A percentile compares a stretch with the other conserved stretches of the same genome.
Conservation (phyloP, 2,329 filamentous ascomycete genomes). For the Fusarium pininemorale region DNA sequence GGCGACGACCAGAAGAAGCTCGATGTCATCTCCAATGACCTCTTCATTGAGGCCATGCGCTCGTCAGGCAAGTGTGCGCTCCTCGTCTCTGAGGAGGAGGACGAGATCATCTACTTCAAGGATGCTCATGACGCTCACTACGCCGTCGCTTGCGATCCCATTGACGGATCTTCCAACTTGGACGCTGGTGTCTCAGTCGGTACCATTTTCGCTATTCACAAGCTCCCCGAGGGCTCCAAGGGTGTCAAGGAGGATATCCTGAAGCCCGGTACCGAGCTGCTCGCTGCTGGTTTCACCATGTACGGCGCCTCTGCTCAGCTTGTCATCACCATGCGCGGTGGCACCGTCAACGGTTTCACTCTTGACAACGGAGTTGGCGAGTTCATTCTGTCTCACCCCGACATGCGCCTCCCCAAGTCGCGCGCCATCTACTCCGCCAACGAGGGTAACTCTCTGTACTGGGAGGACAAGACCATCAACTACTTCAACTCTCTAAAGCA, state of each 20-base stretch:
- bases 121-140: constrained; percentile 81
- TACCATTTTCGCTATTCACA: constrained; percentile 96
- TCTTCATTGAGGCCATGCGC: constrained; percentile 95
- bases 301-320: constrained; percentile 97
- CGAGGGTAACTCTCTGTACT: constrained; percentile 97
- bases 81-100: constrained; percentile 97
- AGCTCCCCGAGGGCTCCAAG: constrained; percentile 78
- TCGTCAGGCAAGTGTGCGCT: constrained; percentile 90
- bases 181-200: constrained; percentile 98
- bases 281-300: constrained; percentile 99
- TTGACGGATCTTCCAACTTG: constrained; percentile 96
- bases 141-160: constrained; percentile 96
- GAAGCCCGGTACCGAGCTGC: constrained; percentile 87
- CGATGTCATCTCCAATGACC: constrained; percentile 97
- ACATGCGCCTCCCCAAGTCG: constrained; percentile 86
- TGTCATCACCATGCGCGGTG: constrained; percentile 95
- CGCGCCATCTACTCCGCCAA: constrained; percentile 97
- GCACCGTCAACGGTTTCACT: constrained; percentile 95
- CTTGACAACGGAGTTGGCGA: constrained; percentile 96
- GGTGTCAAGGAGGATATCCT: constrained; percentile 87
- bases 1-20: constrained; percentile 99
- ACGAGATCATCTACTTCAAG: constrained; percentile 89
- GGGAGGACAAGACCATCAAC: constrained; percentile 85
- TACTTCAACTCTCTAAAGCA: constrained; percentile 93
- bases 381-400: constrained; percentile 96